phyloP scores from a whole-genome alignment of 23 red algal genomes.

The Cyanidium caldarium region DNA sequence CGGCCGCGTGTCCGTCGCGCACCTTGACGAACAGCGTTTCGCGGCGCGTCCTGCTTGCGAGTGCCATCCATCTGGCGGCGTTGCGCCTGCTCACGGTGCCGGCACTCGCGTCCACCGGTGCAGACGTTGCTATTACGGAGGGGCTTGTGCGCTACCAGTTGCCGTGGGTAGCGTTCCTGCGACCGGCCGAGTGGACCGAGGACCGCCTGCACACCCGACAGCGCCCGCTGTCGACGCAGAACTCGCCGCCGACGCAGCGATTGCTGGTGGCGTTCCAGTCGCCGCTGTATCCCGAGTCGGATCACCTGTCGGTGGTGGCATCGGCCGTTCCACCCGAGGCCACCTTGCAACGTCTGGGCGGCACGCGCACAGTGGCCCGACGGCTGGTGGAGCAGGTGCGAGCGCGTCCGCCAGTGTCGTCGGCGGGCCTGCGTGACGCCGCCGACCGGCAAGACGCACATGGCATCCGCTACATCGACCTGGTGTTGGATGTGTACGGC shows the following conservation, averaged over 20 bases:
- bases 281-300: neutral
- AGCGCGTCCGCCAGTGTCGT: neutral
- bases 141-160: neutral
- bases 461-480: neutral
- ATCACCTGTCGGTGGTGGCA: neutral
- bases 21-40: neutral
- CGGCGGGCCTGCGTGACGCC: neutral
- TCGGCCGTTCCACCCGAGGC: neutral
- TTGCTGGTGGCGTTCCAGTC: slow-evolving; percentile 1
- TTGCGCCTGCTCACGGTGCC: neutral
- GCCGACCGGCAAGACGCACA: neutral
- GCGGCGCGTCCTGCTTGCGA: neutral
- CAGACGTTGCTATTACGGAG: neutral
- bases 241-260: neutral
- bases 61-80: neutral
- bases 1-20: neutral
- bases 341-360: neutral
- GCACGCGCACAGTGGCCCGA: neutral
- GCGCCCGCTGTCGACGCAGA: neutral
- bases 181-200: slow-evolving; percentile 1
- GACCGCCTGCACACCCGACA: neutral
- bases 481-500: neutral
- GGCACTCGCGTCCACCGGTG: neutral
- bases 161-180: neutral
- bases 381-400: neutral